phyloP scores from a whole-genome alignment of 176 grass and related monocot genomes.

The Olyra latifolia region DNA sequence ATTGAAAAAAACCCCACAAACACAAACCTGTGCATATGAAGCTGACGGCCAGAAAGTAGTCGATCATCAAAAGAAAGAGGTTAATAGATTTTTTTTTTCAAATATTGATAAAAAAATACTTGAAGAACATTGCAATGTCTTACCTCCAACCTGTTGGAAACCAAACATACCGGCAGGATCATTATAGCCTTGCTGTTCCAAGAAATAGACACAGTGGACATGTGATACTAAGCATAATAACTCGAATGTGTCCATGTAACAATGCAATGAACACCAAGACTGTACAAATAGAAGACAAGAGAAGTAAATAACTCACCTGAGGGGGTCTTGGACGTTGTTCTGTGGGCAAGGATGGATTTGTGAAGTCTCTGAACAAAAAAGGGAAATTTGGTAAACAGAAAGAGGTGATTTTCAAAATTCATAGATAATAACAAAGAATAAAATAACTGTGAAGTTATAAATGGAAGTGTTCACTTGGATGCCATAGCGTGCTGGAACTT shows the following conservation, averaged over 20 bases:
- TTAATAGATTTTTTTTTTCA: neutral
- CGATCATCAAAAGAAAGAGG: neutral
- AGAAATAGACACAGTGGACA: neutral
- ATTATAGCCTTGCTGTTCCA: conserved; percentile 64
- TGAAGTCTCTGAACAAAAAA: conserved; percentile 82
- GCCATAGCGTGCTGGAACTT: neutral
- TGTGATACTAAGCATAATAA: neutral
- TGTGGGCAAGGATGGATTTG: conserved; percentile 87
- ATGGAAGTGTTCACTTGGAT: neutral
- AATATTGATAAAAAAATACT: neutral
- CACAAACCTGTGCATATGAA: conserved; percentile 83
- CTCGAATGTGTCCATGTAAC: neutral
- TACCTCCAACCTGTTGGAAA: conserved; percentile 70
- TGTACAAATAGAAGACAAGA: neutral
- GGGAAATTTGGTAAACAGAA: neutral
- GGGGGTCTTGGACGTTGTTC: conserved; percentile 75
- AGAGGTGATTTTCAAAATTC: conserved; percentile 4
- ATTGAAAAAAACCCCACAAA: neutral
- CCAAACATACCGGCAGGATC: conserved; percentile 67
- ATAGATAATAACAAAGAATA: conserved; percentile 2
- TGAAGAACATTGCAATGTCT: neutral
- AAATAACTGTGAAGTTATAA: neutral
- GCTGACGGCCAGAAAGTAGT: conserved; percentile 39
- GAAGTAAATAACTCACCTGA: conserved; percentile 45
- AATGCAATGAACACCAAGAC: neutral